These are phyloP conservation scores for Magnusiomyces paraingens DNA, from an alignment of 1,139 yeast species.

Conservation along the genomic window DNA sequence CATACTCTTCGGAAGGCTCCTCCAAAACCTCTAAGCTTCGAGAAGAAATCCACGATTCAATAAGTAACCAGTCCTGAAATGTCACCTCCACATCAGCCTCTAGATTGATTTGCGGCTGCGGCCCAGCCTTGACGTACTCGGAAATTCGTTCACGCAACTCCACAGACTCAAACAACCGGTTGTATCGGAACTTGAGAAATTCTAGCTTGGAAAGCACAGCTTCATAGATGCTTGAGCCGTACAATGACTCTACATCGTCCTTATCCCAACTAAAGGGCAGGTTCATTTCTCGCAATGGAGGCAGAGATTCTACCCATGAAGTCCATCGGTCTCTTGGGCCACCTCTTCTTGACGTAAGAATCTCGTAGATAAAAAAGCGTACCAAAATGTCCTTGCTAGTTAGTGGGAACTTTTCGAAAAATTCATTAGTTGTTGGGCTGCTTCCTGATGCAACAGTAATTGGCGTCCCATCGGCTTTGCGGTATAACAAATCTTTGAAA, in stretches of 20 bases:
- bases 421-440: background rate
- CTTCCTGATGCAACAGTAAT: background rate
- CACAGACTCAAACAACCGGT: conserved; percentile 19
- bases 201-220: conserved; percentile 27
- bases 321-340: conserved; percentile 15
- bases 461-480: conserved; percentile 6
- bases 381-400: conserved; percentile 12
- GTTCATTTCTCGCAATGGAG: conserved; percentile 26
- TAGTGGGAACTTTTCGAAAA: background rate
- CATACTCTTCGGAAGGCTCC: conserved; percentile 10
- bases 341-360: conserved; percentile 10
- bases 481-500: conserved; percentile 4
- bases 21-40: conserved; percentile 26
- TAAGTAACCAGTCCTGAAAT: conserved; percentile 26
- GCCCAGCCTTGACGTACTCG: conserved; percentile 20
- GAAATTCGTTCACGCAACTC: conserved; percentile 19
- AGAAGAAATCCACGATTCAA: conserved; percentile 33
- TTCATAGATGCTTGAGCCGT: conserved; percentile 27
- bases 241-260: conserved; percentile 25
- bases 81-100: conserved; percentile 19
- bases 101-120: conserved; percentile 3
- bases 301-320: conserved; percentile 25
- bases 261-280: conserved; percentile 31
- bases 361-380: conserved; percentile 12
- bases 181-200: conserved; percentile 24